phyloP scores from a whole-genome alignment of 371 early-diverging fungal genomes.

The Mucor circinelloides region DNA sequence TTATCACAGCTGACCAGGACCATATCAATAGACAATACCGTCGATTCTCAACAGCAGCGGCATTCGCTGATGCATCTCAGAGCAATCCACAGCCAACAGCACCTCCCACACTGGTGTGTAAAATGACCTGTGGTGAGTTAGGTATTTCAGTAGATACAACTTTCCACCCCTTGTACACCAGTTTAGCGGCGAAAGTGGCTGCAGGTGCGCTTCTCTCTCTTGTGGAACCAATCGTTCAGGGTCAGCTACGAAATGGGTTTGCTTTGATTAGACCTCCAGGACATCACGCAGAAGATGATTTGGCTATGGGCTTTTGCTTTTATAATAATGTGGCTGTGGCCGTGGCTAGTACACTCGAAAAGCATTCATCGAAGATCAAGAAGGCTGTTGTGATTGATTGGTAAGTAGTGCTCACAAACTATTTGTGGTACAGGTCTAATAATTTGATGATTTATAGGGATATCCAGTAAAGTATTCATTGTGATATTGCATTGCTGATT shows the following conservation, averaged over 20 bases:
- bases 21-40: conserved; percentile 36
- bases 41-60: conserved; percentile 40
- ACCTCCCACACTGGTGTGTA: conserved; percentile 53
- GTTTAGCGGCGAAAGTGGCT: conserved; percentile 57
- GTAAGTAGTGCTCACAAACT: no score
- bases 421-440: no score
- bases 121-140: conserved; percentile 60
- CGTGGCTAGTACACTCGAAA: conserved; percentile 52
- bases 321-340: conserved; percentile 74
- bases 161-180: conserved; percentile 57
- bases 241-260: conserved; percentile 63
- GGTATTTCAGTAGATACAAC: conserved; percentile 66
- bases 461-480: conserved; percentile 56
- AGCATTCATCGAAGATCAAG: conserved; percentile 50
- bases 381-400: conserved; percentile 67
- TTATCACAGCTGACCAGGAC: conserved; percentile 29
- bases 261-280: conserved; percentile 69
- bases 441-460: conserved; percentile 51
- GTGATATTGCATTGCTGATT: background rate
- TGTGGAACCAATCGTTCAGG: conserved; percentile 56
- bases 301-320: conserved; percentile 72
- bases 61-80: conserved; percentile 25
- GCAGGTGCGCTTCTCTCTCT: conserved; percentile 60
- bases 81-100: conserved; percentile 31
- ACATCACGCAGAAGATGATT: conserved; percentile 70